These are phyloP conservation scores for Cyclotella choctawhatcheeana DNA, from an alignment of 108 stramenopile species.

Conservation along the genomic window DNA sequence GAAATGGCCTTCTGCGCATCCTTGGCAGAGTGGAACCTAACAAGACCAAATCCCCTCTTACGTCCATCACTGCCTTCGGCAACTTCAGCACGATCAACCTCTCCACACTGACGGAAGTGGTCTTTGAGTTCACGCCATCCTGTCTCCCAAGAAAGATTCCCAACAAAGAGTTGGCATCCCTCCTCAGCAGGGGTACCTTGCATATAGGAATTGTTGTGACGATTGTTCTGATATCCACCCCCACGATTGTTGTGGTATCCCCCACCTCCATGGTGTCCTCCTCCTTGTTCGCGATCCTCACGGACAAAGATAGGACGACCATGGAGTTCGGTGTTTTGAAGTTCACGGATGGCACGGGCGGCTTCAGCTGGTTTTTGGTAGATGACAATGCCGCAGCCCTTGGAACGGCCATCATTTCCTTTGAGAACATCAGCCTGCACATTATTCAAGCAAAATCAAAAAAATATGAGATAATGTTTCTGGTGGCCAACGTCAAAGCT, in stretches of 20 bases:
- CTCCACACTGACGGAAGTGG: conserved; percentile 78
- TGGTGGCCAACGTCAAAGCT: not conserved
- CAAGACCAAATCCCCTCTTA: conserved; percentile 89
- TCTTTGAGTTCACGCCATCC: conserved; percentile 91
- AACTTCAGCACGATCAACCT: conserved; percentile 82
- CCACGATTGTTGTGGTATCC: conserved; percentile 22
- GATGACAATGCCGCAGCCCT: conserved; percentile 93
- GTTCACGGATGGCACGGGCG: conserved; percentile 81
- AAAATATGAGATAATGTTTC: not conserved
- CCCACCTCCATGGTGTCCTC: conserved; percentile 52
- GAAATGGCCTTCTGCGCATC: conserved; percentile 88
- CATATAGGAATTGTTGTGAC: conserved; percentile 25
- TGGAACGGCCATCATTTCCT: conserved; percentile 79
- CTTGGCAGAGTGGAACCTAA: conserved; percentile 76
- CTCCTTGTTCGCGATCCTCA: conserved; percentile 80
- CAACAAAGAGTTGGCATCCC: conserved; percentile 76
- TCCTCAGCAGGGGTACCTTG: conserved; percentile 24
- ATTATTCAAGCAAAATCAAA: conserved; percentile 13
- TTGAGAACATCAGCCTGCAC: conserved; percentile 83
- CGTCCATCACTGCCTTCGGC: conserved; percentile 58
- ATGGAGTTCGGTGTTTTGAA: conserved; percentile 81
- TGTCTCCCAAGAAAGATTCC: conserved; percentile 83
- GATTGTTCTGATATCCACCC: conserved; percentile 5
- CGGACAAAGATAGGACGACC: conserved; percentile 87
- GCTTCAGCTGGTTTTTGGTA: conserved; percentile 91